Evolutionary conservation across 352 stramenopile species (phyloP).

Genomic region (Globisporangium megalacanthum): DNA sequence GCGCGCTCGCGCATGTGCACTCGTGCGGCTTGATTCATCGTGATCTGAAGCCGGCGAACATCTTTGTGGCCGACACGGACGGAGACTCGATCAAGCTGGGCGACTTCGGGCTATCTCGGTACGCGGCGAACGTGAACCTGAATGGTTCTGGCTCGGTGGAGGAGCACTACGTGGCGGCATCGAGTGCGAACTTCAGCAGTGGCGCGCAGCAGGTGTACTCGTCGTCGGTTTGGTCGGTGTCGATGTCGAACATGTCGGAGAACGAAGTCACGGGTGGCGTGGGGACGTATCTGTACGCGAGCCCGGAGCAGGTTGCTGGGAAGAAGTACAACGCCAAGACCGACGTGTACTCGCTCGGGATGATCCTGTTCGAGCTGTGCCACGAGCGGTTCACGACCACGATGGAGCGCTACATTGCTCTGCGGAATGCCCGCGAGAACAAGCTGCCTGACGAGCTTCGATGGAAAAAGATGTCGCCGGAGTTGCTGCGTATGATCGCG

Average conservation of each 20-base stretch:
- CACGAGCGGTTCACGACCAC: slow-evolving; percentile 85
- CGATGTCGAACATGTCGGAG: slow-evolving; percentile 61
- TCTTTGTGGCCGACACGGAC: slow-evolving; percentile 85
- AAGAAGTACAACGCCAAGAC: slow-evolving; percentile 91
- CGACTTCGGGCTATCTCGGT: slow-evolving; percentile 86
- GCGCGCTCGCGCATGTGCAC: slow-evolving; percentile 88
- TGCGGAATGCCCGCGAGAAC: slow-evolving; percentile 69
- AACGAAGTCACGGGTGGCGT: slow-evolving; percentile 83
- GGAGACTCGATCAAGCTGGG: slow-evolving; percentile 86
- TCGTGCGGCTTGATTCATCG: slow-evolving; percentile 88
- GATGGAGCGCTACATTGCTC: slow-evolving; percentile 86
- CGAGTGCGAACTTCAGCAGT: slow-evolving; percentile 8
- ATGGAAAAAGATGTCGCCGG: slow-evolving; percentile 46
- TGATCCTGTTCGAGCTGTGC: slow-evolving; percentile 91
- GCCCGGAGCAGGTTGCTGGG: slow-evolving; percentile 85
- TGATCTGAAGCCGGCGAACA: slow-evolving; percentile 91
- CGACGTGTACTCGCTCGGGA: slow-evolving; percentile 88
- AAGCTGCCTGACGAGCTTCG: slow-evolving; percentile 50
- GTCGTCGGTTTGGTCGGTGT: slow-evolving; percentile 52
- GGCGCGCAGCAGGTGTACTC: slow-evolving; percentile 24
- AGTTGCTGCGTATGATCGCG: slow-evolving; percentile 66
- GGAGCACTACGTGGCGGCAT: slow-evolving; percentile 17
- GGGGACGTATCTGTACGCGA: slow-evolving; percentile 89
- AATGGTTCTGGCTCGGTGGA: slow-evolving; percentile 31
- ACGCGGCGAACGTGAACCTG: slow-evolving; percentile 76